A percentile compares a stretch with the other conserved stretches of the same genome.
These are phyloP conservation scores for Lagerstroemia speciosa DNA, from an alignment of 345 rosid genomes.

Conservation along the genomic window DNA sequence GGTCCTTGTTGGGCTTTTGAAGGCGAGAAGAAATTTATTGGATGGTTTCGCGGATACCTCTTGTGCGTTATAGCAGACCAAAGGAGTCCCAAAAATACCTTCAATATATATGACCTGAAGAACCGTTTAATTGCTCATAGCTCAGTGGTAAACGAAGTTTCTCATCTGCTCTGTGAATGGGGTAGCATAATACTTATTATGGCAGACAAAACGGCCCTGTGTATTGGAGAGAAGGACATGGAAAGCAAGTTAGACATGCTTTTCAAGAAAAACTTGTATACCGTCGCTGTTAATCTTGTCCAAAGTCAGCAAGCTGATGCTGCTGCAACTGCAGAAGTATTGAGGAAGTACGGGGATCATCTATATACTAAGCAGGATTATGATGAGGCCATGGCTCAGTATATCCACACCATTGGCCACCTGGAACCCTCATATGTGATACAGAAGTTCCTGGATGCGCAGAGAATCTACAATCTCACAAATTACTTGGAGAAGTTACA, in stretches of 20 bases:
- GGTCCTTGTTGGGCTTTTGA: constrained; percentile 99
- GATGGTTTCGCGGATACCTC: constrained; percentile 97
- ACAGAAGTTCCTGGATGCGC: constrained; percentile 97
- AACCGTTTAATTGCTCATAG: constrained; percentile 88
- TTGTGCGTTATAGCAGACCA: constrained; percentile 84
- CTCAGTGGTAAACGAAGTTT: constrained; percentile 67
- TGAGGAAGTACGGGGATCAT: constrained; percentile 96
- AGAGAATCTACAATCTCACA: constrained; percentile 92
- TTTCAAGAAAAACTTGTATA: constrained; percentile 92
- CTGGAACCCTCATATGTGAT: constrained; percentile 98
- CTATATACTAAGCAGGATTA: constrained; percentile 87
- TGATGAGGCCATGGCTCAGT: constrained; percentile 94
- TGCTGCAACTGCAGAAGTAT: constrained; percentile 95
- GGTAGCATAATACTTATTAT: constrained; percentile 77
- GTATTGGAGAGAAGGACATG: constrained; percentile 96
- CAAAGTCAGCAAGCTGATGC: constrained; percentile 98
- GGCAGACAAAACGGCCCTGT: constrained; percentile 62
- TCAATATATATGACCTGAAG: constrained; percentile 87
- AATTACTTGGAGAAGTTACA: constrained; percentile 88
- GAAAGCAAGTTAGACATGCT: constrained; percentile 99
- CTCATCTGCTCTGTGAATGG: constrained; percentile 96
- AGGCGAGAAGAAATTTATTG: constrained; percentile 86
- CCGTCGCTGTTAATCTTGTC: constrained; percentile 90
- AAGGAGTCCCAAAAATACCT: constrained; percentile 55
- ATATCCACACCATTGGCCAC: constrained; percentile 83